These are phyloP conservation scores for Chalara sp. DNA, from an alignment of 2,329 filamentous ascomycete species.

Conservation along the genomic window DNA sequence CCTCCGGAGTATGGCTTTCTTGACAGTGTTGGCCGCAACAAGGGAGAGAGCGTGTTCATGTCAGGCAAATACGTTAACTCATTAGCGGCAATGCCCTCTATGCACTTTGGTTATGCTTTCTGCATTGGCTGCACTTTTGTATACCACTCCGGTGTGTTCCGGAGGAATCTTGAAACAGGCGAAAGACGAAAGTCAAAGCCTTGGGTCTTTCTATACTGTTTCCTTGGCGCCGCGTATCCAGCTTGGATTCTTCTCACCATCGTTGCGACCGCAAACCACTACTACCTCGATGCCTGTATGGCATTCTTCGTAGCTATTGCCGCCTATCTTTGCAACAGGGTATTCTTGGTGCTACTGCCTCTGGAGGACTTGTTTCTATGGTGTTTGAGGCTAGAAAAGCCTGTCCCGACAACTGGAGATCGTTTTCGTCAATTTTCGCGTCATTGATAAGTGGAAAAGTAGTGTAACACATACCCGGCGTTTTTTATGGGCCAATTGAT, in stretches of 20 bases:
- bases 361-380: conserved; percentile 42
- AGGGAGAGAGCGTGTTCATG: conserved; percentile 44
- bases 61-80: conserved; percentile 43
- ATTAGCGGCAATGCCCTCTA: conserved; percentile 43
- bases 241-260: conserved; percentile 40
- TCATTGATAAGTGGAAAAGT: conserved; percentile 1
- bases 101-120: conserved; percentile 50
- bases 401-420: conserved; percentile 41
- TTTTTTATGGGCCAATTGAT: neutral
- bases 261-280: conserved; percentile 48
- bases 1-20: conserved; percentile 42
- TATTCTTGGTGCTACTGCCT: conserved; percentile 43
- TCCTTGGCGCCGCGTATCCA: conserved; percentile 38
- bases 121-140: conserved; percentile 44
- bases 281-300: conserved; percentile 43
- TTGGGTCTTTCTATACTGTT: conserved; percentile 37
- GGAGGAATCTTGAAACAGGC: conserved; percentile 29
- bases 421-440: conserved; percentile 7
- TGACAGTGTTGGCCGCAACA: conserved; percentile 41
- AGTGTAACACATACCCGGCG: conserved; percentile 1
- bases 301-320: conserved; percentile 39
- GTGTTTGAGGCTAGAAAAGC: conserved; percentile 41
- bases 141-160: conserved; percentile 43
- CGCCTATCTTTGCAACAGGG: conserved; percentile 39
- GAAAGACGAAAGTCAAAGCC: conserved; percentile 34